Evolutionary conservation across 75 land plant genomes (phyloP), one percentile per base, ranked within the genome.

Genomic region (Sequoia sempervirens): DNA sequence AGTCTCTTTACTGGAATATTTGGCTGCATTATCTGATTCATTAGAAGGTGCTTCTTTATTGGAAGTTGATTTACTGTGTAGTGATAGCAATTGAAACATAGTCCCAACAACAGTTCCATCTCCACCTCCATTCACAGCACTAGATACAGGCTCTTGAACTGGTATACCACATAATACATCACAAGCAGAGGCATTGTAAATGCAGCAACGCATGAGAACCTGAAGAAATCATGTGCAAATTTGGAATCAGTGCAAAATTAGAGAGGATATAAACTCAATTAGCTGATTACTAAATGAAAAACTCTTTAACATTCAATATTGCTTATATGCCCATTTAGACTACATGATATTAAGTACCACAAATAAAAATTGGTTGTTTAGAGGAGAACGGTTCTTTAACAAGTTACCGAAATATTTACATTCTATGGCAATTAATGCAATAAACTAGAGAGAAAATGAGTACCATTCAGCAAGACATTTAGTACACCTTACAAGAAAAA

Each of bases 31-130:
- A 45, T 73, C 82, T 80, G 83, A 89, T 80, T 82, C 92, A 15
- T 86, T 90, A 18, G 83, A 74, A 73, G 86, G 84, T 58, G 87
- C 34, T 37, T 93, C 95, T 86, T 93, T 94, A 68, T 89, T 90
- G 53, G 85, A 86, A 86, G 87, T 47, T 81, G 93, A 84, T 80
- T 88, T 80, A 79, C 94, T 88, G 69, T 87, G 91, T 17, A 90
- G 28, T 28, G 93, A 89, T 64, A 98, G 79, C 30, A 96, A 83
- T 61, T 89, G 89, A 83, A 96, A 98, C 37, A 96, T 90, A 64
- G 94, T 98, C 37, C 93, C 90, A 46, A 96, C 85, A 56, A 91
- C 88, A 32, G 99, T 96, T 40, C 91, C 92, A 89, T 98, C 98
- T 40, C 92, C 95, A 58, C 98, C 98, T 58, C 94, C 96, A 90